A percentile compares a stretch with the other conserved stretches of the same genome.
Conservation (phyloP, 345 rosid genomes). For the Eucalyptus victrix region DNA sequence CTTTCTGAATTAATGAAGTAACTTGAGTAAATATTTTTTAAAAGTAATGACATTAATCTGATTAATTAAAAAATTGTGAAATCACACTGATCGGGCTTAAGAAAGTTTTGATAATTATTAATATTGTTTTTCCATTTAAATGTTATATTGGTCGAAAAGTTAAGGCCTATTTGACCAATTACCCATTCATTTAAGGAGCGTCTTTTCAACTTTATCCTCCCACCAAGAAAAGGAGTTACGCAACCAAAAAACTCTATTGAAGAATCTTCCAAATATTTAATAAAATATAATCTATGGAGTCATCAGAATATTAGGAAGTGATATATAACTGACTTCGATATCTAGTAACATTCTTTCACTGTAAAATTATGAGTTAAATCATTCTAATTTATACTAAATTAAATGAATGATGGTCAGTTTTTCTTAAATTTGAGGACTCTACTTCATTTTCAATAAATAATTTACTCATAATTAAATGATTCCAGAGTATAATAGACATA, state of each 20-base stretch:
- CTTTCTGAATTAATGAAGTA: neutral
- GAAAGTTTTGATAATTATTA: neutral
- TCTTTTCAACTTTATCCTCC: neutral
- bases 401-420: neutral
- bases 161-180: neutral
- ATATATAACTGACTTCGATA: neutral
- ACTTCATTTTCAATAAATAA: neutral
- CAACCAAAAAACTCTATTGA: neutral
- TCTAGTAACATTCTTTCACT: neutral
- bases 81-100: neutral
- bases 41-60: too few relatives aligned
- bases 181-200: neutral
- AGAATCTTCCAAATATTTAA: neutral
- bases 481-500: accelerated
- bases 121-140: neutral
- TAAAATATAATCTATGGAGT: neutral
- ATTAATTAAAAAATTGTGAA: neutral
- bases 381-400: neutral
- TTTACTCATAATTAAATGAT: neutral
- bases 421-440: neutral
- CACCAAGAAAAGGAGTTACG: neutral
- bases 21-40: neutral
- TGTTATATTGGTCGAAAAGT: neutral
- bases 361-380: neutral
- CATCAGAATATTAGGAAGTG: too few relatives aligned